Conservation (phyloP, 371 early-diverging fungal genomes). For the Basidiobolus meristosporus region DNA sequence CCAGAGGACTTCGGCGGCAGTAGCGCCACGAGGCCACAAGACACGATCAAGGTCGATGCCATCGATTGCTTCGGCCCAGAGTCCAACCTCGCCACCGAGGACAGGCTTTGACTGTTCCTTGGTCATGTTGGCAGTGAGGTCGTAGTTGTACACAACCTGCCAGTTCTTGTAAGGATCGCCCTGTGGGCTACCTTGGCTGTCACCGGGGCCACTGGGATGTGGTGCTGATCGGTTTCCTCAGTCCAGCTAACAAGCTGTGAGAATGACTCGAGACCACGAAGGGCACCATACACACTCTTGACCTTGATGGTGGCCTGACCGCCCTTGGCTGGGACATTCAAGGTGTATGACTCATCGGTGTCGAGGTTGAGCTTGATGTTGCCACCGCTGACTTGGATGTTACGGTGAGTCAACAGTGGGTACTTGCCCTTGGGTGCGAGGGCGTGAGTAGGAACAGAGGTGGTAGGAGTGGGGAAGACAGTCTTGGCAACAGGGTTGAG, state of each 20-base stretch:
- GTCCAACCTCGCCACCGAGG: slow-evolving; percentile 34
- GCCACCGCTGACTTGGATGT: no score
- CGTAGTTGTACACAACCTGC: slow-evolving; percentile 58
- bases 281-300: slow-evolving; percentile 48
- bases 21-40: slow-evolving; percentile 55
- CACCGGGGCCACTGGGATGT: no score
- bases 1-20: slow-evolving; percentile 57
- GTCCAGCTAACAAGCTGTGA: slow-evolving; percentile 33
- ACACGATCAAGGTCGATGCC: slow-evolving; percentile 27
- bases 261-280: slow-evolving; percentile 57
- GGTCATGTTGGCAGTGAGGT: slow-evolving; percentile 7
- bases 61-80: slow-evolving; percentile 63
- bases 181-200: slow-evolving; percentile 59
- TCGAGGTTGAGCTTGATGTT: no score
- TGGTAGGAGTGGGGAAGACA: no score
- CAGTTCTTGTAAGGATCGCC: slow-evolving; percentile 65
- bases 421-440: no score
- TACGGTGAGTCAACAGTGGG: no score
- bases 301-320: no score
- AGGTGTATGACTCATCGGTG: slow-evolving; percentile 49
- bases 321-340: no score
- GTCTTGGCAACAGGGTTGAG: no score
- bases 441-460: no score
- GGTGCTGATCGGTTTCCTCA: no score
- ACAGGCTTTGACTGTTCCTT: slow-evolving; percentile 6